These are phyloP conservation scores for Coemansia sp. DNA, from an alignment of 192 early-diverging fungal species.

Conservation along the genomic window DNA sequence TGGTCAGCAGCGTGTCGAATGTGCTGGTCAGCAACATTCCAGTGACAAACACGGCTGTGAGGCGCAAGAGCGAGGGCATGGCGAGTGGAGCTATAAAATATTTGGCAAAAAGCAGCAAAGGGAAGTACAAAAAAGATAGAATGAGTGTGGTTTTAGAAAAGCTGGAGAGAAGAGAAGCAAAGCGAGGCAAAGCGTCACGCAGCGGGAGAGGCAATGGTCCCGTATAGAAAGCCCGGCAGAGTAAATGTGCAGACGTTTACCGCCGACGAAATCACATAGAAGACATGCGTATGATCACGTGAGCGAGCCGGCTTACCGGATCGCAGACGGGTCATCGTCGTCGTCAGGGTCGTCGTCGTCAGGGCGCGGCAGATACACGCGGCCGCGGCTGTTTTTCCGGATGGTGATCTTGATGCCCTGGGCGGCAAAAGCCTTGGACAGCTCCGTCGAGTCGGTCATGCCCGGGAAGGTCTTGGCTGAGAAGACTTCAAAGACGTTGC, in stretches of 20 bases:
- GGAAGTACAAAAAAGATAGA: constrained; percentile 2
- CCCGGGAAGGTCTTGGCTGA: constrained; percentile 79
- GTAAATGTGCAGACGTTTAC: too few relatives aligned
- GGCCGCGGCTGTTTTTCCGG: constrained; percentile 58
- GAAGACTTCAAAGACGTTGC: constrained; percentile 64
- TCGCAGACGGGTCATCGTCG: constrained; percentile 27
- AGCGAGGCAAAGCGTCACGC: constrained; percentile 7
- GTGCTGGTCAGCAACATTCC: constrained; percentile 79
- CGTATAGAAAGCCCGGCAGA: not conserved
- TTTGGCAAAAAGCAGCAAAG: constrained; percentile 6
- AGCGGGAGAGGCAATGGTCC: not conserved
- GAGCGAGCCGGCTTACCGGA: constrained; percentile 9
- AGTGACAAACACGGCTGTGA: constrained; percentile 55
- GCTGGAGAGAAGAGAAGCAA: constrained; percentile 7
- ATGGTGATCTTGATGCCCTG: constrained; percentile 82
- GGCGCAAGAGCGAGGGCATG: constrained; percentile 34
- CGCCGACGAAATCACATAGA: too few relatives aligned
- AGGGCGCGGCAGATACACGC: constrained; percentile 28
- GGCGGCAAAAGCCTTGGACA: constrained; percentile 70
- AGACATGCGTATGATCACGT: too few relatives aligned
- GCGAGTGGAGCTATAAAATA: not conserved
- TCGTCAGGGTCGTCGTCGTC: constrained; percentile 36
- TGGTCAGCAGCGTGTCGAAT: constrained; percentile 77
- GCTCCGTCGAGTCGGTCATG: constrained; percentile 76
- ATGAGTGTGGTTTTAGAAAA: not conserved